Evolutionary conservation across 2,329 filamentous ascomycete genomes (phyloP).

Genomic region (Penicillium sp.): DNA sequence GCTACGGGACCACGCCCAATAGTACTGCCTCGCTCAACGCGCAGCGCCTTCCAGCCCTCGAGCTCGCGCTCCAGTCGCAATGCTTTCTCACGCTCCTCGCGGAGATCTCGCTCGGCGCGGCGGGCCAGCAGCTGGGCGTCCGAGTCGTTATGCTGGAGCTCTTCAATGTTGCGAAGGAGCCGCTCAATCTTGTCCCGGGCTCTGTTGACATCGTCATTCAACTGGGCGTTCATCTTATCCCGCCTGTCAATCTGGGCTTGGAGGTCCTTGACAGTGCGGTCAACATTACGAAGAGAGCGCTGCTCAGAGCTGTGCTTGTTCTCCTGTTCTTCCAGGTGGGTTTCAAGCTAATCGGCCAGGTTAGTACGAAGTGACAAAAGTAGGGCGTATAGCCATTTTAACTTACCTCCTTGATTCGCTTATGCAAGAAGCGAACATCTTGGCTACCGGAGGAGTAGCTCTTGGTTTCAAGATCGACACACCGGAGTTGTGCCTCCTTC

Average conservation of each 20-base stretch:
- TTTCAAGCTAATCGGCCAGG: constrained; percentile 59
- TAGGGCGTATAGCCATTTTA: constrained; percentile 6
- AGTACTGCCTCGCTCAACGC: constrained; percentile 51
- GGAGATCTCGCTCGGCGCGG: constrained; percentile 77
- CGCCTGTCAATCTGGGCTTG: constrained; percentile 86
- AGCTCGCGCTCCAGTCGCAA: constrained; percentile 78
- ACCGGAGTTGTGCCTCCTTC: constrained; percentile 79
- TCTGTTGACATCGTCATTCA: constrained; percentile 73
- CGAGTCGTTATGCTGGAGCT: constrained; percentile 81
- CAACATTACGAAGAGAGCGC: constrained; percentile 80
- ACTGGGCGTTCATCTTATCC: constrained; percentile 73
- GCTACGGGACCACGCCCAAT: constrained; percentile 25
- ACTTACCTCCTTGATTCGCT: constrained; percentile 84
- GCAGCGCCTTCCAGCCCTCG: constrained; percentile 66
- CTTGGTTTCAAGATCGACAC: constrained; percentile 93
- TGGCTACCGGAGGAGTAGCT: constrained; percentile 89
- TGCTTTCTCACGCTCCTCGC: constrained; percentile 76
- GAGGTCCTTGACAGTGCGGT: constrained; percentile 86
- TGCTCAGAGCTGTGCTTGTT: constrained; percentile 69
- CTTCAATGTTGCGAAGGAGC: constrained; percentile 82
- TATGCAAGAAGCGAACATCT: constrained; percentile 89
- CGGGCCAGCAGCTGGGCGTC: constrained; percentile 70
- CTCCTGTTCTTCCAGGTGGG: constrained; percentile 74
- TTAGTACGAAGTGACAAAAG: constrained; percentile 15
- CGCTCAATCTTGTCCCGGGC: constrained; percentile 85